Base-by-base conservation (phyloP, 805 yeast species). In the Candida boidinii region DNA sequence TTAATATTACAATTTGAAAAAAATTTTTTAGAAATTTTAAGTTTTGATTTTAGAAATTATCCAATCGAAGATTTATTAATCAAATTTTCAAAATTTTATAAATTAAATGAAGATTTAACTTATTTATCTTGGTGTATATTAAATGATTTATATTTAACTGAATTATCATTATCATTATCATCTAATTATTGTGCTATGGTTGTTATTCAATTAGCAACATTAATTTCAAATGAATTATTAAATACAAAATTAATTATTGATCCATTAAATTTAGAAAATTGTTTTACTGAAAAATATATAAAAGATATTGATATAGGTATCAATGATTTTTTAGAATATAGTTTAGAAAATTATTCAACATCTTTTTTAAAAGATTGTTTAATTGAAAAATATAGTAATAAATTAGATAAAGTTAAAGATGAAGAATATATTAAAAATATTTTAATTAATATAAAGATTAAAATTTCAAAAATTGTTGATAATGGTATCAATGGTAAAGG, bases 161-260 rank as follows among this genome's bases (percentile, higher is more conserved):
- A 82, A 23, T 63, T 80, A 13, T 66, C 76, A 8, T 55, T 87
- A 23, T 77, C 73, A 45, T 67, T 74, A 7, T 92, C 95, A 1
- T 77, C 84, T 4, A 90, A 85, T 51, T 68, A 79, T 18, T 72
- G 80, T 21, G 86, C 95, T 1, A 48, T 84, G 33, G 81, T 85
- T 3, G 67, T 74, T 19, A 54, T 86, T 28, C 72, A 72, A 27
- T 61, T 85, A 19, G 73, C 90, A 15, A 22, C 40, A 8, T 32
- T 49, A n/a, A 33, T 54, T 2, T 47, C 47, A 38, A 49, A 45
- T 27, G 54, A 51, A 25, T 28, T n/a, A n/a, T n/a, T 51, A 15
- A 39, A 38, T 5, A 17, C 14, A 17, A 12, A 6, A 13, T 7
- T 12, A 7, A 18, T n/a, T 9, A 9, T 16, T 11, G 30, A 28